Percentiles rank a stretch among this genome's conserved stretches.
These are phyloP conservation scores for Monilinia fructigena DNA, from an alignment of 2,329 filamentous ascomycete genomes.

Conservation along the genomic window DNA sequence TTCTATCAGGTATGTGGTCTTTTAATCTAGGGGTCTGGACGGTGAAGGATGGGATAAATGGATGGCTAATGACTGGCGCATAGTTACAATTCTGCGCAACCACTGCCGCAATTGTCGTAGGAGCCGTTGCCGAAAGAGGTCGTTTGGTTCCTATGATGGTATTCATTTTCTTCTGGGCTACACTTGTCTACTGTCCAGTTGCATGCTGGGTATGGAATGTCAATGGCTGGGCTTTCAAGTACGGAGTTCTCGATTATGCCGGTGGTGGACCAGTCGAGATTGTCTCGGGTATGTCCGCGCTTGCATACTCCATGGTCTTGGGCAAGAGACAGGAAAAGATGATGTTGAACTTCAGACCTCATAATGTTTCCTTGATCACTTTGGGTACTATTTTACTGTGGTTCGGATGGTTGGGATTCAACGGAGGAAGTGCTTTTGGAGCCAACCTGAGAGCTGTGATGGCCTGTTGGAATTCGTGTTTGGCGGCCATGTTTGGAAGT, in stretches of 20 bases:
- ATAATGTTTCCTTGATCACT: conserved; percentile 97
- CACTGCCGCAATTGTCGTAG: conserved; percentile 86
- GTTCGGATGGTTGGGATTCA: conserved; percentile 99
- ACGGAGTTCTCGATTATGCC: conserved; percentile 93
- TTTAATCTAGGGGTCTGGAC: too few species aligned
- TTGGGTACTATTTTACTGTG: conserved; percentile 93
- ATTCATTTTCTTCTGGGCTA: conserved; percentile 95
- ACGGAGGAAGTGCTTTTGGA: conserved; percentile 91
- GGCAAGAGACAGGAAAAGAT: conserved; percentile 97
- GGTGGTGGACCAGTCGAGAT: conserved; percentile 98
- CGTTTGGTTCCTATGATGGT: conserved; percentile 91
- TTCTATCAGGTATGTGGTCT: conserved; percentile 73
- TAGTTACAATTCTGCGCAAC: conserved; percentile 97
- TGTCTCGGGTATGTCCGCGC: conserved; percentile 83
- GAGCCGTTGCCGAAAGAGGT: conserved; percentile 89
- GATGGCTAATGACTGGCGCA: not conserved
- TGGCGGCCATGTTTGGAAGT: conserved; percentile 75
- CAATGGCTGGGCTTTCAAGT: conserved; percentile 89
- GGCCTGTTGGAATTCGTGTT: conserved; percentile 97
- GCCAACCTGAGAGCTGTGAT: conserved; percentile 92
- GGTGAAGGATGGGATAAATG: not conserved
- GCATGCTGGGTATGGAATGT: conserved; percentile 96
- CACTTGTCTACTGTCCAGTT: conserved; percentile 93
- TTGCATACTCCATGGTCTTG: conserved; percentile 94
- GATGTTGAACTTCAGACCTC: conserved; percentile 99